Evolutionary conservation across 768 basidiomycete genomes (phyloP).

Genomic region (Solioccasus polychromus): DNA sequence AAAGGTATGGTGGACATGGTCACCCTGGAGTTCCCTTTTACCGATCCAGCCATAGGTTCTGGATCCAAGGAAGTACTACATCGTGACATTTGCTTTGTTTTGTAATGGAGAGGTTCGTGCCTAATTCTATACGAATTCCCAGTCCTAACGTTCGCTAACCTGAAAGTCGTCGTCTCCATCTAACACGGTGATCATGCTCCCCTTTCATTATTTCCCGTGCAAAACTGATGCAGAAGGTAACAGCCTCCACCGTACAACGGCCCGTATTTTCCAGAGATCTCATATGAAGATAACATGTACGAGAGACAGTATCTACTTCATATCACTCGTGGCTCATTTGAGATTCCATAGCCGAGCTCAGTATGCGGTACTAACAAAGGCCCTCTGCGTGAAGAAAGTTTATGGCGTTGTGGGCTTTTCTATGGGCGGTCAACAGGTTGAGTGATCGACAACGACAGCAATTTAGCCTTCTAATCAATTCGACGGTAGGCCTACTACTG

Average conservation of each 20-base stretch:
- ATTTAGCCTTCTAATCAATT: neutral
- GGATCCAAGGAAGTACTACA: conserved; percentile 50
- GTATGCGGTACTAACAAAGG: conserved; percentile 47
- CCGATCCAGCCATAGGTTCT: conserved; percentile 35
- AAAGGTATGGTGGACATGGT: conserved; percentile 35
- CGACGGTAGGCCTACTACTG: conserved; percentile 48
- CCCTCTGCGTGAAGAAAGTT: conserved; percentile 42
- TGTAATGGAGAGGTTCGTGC: conserved; percentile 64
- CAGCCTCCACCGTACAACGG: conserved; percentile 56
- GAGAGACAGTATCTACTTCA: conserved; percentile 7
- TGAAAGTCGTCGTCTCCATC: conserved; percentile 56
- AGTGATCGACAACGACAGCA: neutral
- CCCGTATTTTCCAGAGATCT: conserved; percentile 54
- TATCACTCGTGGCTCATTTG: neutral
- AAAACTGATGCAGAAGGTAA: neutral
- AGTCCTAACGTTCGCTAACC: too few species aligned
- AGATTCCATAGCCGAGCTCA: conserved; percentile 47
- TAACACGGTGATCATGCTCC: conserved; percentile 44
- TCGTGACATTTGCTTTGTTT: conserved; percentile 57
- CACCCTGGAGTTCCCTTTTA: too few species aligned
- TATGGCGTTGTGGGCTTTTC: conserved; percentile 52
- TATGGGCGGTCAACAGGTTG: conserved; percentile 57
- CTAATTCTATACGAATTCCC: too few species aligned
- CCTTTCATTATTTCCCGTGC: neutral
- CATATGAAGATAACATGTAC: conserved; percentile 59